Percentiles rank a stretch among this genome's conserved stretches.
Evolutionary conservation across 257 asterid genomes (phyloP).

Genomic region (Fraxinus americana): DNA sequence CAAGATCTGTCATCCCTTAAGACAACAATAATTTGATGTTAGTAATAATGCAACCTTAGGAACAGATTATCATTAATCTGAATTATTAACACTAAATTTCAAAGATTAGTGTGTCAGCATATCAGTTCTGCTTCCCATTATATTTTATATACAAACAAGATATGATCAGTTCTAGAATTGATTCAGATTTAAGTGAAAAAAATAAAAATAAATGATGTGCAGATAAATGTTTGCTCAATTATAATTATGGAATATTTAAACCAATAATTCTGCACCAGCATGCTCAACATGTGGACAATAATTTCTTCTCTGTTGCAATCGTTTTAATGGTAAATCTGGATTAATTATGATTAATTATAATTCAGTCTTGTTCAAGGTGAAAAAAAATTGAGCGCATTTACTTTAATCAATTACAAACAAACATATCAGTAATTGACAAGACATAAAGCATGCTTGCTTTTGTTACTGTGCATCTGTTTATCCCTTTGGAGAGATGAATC

Average conservation of each 20-base stretch:
- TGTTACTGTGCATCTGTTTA: not conserved
- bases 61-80: not conserved
- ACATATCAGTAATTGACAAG: not conserved
- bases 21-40: not conserved
- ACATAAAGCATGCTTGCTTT: constrained; percentile 14
- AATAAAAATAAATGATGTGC: not conserved
- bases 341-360: not conserved
- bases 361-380: not conserved
- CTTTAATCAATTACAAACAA: constrained; percentile 9
- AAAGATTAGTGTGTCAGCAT: constrained; percentile 1
- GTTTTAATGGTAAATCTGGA: not conserved
- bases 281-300: not conserved
- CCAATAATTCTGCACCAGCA: constrained; percentile 2
- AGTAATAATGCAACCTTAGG: not conserved
- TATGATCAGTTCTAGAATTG: not conserved
- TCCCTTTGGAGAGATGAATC: not conserved
- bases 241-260: constrained; percentile 1
- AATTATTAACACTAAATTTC: not conserved
- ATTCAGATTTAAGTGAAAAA: not conserved
- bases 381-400: not conserved
- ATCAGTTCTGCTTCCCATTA: not conserved
- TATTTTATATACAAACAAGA: not conserved
- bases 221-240: not conserved
- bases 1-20: not conserved
- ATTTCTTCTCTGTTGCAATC: not conserved